phyloP scores from a whole-genome alignment of 2,329 filamentous ascomycete genomes.

The Tolypocladium tropicale region DNA sequence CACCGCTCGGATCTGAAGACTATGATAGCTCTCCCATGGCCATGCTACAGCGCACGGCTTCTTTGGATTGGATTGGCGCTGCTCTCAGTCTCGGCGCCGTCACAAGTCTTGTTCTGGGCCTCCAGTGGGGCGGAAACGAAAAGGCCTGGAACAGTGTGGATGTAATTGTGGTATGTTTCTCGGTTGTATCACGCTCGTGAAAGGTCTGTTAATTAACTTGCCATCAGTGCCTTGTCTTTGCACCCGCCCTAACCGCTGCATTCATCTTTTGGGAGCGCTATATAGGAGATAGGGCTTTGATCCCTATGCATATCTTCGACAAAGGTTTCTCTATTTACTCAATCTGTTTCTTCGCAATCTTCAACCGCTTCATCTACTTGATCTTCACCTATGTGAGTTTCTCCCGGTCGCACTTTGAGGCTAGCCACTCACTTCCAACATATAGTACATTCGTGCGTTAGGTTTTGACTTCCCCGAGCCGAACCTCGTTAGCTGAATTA shows the following conservation, averaged over 20 bases:
- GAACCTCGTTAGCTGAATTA: neutral
- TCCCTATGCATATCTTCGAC: neutral
- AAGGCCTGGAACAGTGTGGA: neutral
- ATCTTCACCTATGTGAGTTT: neutral
- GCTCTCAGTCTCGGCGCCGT: neutral
- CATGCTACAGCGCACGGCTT: neutral
- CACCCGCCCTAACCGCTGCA: neutral
- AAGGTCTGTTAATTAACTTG: neutral
- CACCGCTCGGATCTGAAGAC: neutral
- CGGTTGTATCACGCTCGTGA: neutral
- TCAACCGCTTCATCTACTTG: neutral
- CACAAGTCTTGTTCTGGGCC: neutral
- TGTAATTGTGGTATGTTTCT: neutral
- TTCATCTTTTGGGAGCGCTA: neutral
- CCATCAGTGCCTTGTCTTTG: neutral
- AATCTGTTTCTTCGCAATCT: neutral
- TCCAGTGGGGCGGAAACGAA: neutral
- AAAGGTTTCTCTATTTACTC: neutral
- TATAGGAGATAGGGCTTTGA: neutral
- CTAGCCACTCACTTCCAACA: neutral
- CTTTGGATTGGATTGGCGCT: neutral
- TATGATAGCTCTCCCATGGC: neutral
- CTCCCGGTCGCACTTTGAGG: neutral
- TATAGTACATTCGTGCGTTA: neutral
- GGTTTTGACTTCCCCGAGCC: neutral